Percentiles rank a stretch among this genome's conserved stretches.
These are phyloP conservation scores for Lotus japonicus DNA, from an alignment of 306 rosid genomes.

Conservation along the genomic window DNA sequence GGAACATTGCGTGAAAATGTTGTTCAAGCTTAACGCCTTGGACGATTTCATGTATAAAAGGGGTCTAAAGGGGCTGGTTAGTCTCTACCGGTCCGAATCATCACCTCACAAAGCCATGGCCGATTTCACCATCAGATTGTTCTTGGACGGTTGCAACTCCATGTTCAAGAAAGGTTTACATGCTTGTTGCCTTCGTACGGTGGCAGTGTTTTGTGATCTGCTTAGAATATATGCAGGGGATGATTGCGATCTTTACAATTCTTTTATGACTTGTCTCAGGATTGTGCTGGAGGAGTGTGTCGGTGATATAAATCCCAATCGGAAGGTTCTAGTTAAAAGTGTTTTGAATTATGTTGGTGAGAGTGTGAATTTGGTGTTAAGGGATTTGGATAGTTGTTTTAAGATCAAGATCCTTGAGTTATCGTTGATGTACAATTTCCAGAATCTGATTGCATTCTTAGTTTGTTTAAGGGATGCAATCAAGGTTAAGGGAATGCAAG, in stretches of 20 bases:
- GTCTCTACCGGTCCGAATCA: constrained; percentile 27
- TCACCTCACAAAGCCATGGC: constrained; percentile 27
- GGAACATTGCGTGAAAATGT: no score
- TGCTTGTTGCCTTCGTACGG: constrained; percentile 30
- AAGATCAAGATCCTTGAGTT: no score
- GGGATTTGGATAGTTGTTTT: no score
- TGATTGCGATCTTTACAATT: no score
- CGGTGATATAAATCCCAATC: background rate
- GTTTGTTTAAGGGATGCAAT: constrained; percentile 35
- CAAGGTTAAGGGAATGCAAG: background rate
- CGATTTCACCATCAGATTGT: constrained; percentile 35
- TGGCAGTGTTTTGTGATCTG: constrained; percentile 60
- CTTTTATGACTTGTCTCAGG: no score
- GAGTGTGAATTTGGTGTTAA: background rate
- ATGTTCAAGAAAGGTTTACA: constrained; percentile 15
- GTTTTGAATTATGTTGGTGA: constrained; percentile 50
- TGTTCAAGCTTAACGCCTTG: no score
- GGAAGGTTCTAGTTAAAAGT: constrained; percentile 31
- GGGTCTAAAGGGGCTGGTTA: constrained; percentile 36
- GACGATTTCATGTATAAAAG: no score
- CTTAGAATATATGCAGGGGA: constrained; percentile 40
- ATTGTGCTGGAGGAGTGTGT: no score
- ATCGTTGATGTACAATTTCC: background rate
- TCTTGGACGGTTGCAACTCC: constrained; percentile 26
- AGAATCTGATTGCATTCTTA: constrained; percentile 40